A percentile compares a stretch with the other conserved stretches of the same genome.
Conservation (phyloP, 1,139 yeast genomes). For the Saccharomycopsis crataegensis region DNA sequence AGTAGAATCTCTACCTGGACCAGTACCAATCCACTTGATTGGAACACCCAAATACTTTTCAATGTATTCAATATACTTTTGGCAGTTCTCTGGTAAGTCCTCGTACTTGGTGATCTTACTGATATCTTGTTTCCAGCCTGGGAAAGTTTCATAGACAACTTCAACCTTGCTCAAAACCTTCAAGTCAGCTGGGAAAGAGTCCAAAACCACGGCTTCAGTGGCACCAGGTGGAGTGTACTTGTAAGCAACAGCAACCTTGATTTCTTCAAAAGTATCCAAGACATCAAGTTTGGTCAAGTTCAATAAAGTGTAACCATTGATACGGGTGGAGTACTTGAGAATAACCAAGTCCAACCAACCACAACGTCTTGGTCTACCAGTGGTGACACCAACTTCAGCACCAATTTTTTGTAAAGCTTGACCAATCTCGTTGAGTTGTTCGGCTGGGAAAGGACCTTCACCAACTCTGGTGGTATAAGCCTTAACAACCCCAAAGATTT, state of each 20-base stretch:
- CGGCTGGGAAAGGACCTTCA: slow-evolving; percentile 99
- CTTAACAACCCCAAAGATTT: slow-evolving; percentile 92
- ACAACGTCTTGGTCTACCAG: slow-evolving; percentile 99
- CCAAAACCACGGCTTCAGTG: slow-evolving; percentile 51
- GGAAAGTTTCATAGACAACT: slow-evolving; percentile 80
- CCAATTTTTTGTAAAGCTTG: slow-evolving; percentile 86
- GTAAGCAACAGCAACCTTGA: slow-evolving; percentile 81
- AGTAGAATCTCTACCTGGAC: slow-evolving; percentile 75
- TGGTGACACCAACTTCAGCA: slow-evolving; percentile 95
- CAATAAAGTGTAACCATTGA: slow-evolving; percentile 90
- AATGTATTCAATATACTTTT: slow-evolving; percentile 72
- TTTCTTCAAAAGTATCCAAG: slow-evolving; percentile 79
- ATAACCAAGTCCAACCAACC: slow-evolving; percentile 99
- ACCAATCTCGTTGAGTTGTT: slow-evolving; percentile 83
- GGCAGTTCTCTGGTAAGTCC: slow-evolving; percentile 83
- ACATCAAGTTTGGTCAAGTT: slow-evolving; percentile 95
- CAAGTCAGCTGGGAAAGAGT: slow-evolving; percentile 90
- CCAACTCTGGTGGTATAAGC: slow-evolving; percentile 99
- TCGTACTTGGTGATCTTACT: slow-evolving; percentile 60
- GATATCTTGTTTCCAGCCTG: slow-evolving; percentile 91
- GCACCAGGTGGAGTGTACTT: slow-evolving; percentile 36
- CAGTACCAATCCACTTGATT: slow-evolving; percentile 96
- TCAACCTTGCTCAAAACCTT: slow-evolving; percentile 76
- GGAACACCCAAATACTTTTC: slow-evolving; percentile 82
- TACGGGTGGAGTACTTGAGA: slow-evolving; percentile 78